Base-by-base conservation (phyloP, 345 rosid genomes). In the Ceriops zippeliana region DNA sequence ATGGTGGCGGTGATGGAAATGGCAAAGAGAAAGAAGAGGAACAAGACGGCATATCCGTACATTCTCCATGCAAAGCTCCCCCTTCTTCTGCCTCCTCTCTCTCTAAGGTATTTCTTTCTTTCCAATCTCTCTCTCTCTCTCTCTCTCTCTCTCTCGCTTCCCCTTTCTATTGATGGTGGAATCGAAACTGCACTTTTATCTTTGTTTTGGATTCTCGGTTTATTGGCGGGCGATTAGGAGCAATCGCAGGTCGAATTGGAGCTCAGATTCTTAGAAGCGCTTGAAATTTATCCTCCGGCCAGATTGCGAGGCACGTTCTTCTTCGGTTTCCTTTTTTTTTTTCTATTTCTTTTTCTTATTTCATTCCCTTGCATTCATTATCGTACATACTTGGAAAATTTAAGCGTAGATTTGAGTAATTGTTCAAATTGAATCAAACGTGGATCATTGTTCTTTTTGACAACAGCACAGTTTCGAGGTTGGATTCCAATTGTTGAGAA, bases 201-300 rank as follows among this genome's bases (percentile, higher is more conserved):
- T 58, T 62, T 27, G 28, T 42, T 76, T 61, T 58, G 59, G 30
- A 8, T 74, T 49, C 51, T 31, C 1, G 13, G 32, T 59, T 62
- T 38, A 6, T 37, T 66, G 62, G 54, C 37, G 34, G 49, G 27
- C 5, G 58, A 75, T 62, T 63, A 92, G 99, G 97, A 92, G 83
- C 93, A 92, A 67, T 88, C 90, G 58, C 89, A 95, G 89, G 91
- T 89, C 54, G 98, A 92, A 80, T 82, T 96, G 89, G 99, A 96
- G 91, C 89, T 92, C 6, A 86, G 85, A 70, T 81, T 96, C 26
- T 73, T 96, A 59, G 96, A 92, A 86, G 99, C 97, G 62, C 90
- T 96, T 54, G 93, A 87, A 76, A 86, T 90, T 73, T 96, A 90
- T 66, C 99, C 98, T 81, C 98, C 87, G 0, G 86, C 78, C 73